A percentile compares a stretch with the other conserved stretches of the same genome.
phyloP scores from a whole-genome alignment of 176 grass and related monocot species.

The Urochloa ruziziensis region DNA sequence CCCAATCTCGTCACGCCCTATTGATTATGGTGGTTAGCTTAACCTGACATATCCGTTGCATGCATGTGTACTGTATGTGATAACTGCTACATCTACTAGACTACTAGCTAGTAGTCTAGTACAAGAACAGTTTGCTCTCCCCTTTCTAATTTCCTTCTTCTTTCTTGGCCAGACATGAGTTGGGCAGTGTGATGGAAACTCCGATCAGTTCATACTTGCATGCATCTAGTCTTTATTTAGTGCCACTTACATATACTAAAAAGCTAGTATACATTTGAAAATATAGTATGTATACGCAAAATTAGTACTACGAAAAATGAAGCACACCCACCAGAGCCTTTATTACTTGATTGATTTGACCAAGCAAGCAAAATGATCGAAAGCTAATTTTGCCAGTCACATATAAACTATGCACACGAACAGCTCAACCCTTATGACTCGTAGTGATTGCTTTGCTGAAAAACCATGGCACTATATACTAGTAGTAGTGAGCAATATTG shows the following conservation, averaged over 20 bases:
- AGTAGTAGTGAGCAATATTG: conserved; percentile 6
- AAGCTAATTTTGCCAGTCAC: conserved; percentile 32
- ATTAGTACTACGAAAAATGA: background rate
- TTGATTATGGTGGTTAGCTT: conserved; percentile 18
- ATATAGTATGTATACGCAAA: background rate
- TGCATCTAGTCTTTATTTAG: background rate
- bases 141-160: background rate
- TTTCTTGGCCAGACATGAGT: conserved; percentile 7
- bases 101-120: too few species aligned
- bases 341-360: conserved; percentile 21
- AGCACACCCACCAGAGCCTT: background rate
- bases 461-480: conserved; percentile 30
- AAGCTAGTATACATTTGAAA: background rate
- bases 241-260: background rate
- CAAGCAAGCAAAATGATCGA: conserved; percentile 11
- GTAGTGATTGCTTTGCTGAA: conserved; percentile 44
- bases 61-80: conserved; percentile 3
- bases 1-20: conserved; percentile 10
- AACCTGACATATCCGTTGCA: background rate
- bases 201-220: background rate
- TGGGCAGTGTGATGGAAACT: conserved; percentile 29
- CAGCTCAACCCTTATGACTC: conserved; percentile 48
- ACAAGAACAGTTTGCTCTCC: background rate
- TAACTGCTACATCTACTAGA: background rate
- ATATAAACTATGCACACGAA: conserved; percentile 37